Conservation (phyloP, 495 filamentous ascomycete species). For the Platismatia glauca region DNA sequence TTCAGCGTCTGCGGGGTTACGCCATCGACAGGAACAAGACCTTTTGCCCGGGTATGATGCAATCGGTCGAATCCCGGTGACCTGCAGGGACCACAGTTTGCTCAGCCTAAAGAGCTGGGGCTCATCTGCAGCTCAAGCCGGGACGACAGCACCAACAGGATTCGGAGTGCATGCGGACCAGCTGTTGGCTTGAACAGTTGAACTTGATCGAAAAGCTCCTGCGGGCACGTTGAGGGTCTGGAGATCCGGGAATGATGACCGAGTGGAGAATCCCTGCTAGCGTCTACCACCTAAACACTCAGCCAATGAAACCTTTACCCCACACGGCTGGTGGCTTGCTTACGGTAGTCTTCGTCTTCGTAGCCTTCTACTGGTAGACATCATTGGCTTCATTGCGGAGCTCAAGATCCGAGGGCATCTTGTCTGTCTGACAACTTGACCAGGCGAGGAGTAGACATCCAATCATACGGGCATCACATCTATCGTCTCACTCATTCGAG, state of each 20-base stretch:
- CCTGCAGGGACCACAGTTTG: slow-evolving; percentile 1
- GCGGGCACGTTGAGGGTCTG: not conserved
- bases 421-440: too few species aligned
- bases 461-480: too few species aligned
- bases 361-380: too few species aligned
- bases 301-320: not conserved
- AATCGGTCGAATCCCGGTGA: not conserved
- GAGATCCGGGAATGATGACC: not conserved
- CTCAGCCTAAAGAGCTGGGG: not conserved
- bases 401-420: not conserved
- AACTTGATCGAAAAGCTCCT: not conserved
- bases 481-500: too few species aligned
- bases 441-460: too few species aligned
- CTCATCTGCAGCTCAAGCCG: not conserved
- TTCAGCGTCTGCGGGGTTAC: not conserved
- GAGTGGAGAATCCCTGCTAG: slow-evolving; percentile 12
- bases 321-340: not conserved
- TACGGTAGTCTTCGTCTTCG: too few species aligned
- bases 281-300: not conserved
- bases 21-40: not conserved
- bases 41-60: not conserved
- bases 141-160: not conserved
- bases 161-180: not conserved
- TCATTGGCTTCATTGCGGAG: too few species aligned
- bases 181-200: not conserved